Conservation (phyloP, 2,329 filamentous ascomycete species). For the Neospermospora avenae region DNA sequence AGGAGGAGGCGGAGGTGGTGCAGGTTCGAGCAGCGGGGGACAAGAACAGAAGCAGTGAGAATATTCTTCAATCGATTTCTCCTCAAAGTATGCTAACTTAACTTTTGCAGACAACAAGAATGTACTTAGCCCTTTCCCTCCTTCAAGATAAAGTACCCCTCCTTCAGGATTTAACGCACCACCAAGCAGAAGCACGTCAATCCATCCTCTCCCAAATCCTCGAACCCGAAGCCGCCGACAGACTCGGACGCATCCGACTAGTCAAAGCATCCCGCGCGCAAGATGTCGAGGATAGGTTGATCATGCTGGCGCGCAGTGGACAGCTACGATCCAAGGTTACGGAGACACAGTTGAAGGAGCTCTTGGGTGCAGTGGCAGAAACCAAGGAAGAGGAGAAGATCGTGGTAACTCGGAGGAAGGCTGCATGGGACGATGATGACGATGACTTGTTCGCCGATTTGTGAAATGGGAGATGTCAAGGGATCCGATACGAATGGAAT, state of each 20-base stretch:
- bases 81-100: not conserved
- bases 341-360: slow-evolving; percentile 89
- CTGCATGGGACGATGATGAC: slow-evolving; percentile 80
- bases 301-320: slow-evolving; percentile 84
- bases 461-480: slow-evolving; percentile 31
- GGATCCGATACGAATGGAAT: not conserved
- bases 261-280: slow-evolving; percentile 89
- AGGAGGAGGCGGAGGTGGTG: slow-evolving; percentile 50
- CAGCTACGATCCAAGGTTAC: slow-evolving; percentile 86
- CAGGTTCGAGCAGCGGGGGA: slow-evolving; percentile 44
- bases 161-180: slow-evolving; percentile 36
- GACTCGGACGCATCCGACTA: slow-evolving; percentile 87
- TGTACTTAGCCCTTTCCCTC: not conserved
- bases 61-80: not conserved
- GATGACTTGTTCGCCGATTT: slow-evolving; percentile 64
- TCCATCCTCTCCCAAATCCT: slow-evolving; percentile 89
- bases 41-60: slow-evolving; percentile 54
- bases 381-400: slow-evolving; percentile 77
- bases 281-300: slow-evolving; percentile 88
- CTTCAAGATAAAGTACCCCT: not conserved
- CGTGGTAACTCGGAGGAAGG: slow-evolving; percentile 79
- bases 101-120: slow-evolving; percentile 1
- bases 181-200: slow-evolving; percentile 66
- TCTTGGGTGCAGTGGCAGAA: slow-evolving; percentile 81
- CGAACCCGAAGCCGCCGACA: slow-evolving; percentile 87